Percentiles rank a stretch among this genome's conserved stretches.
These are phyloP conservation scores for Macrolepiota fuliginosa DNA, from an alignment of 768 basidiomycete species.

Conservation along the genomic window DNA sequence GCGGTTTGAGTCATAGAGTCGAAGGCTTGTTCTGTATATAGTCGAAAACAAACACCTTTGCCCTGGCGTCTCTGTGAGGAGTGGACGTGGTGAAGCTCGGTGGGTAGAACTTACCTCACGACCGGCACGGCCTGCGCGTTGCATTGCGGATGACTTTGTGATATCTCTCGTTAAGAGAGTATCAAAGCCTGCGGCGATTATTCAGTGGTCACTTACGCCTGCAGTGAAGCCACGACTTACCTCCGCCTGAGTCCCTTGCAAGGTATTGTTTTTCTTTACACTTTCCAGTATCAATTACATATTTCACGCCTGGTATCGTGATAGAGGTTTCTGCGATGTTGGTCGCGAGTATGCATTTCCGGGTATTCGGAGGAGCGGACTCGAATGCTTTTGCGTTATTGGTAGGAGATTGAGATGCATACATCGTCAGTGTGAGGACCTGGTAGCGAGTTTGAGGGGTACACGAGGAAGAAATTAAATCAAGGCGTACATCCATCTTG, in stretches of 20 bases:
- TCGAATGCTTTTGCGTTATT: constrained; percentile 81
- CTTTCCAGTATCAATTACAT: constrained; percentile 95
- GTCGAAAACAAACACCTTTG: constrained; percentile 82
- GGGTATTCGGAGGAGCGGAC: constrained; percentile 57
- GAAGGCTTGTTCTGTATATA: constrained; percentile 87
- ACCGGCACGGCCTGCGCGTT: constrained; percentile 95
- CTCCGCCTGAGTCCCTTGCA: constrained; percentile 65
- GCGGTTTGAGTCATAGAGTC: constrained; percentile 59
- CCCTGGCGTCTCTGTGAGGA: constrained; percentile 42
- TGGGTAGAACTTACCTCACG: constrained; percentile 61
- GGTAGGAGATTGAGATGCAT: constrained; percentile 76
- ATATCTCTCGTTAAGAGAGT: constrained; percentile 80
- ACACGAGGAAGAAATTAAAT: neutral
- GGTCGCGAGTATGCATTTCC: constrained; percentile 94
- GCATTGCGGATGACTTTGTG: constrained; percentile 87
- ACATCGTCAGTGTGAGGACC: constrained; percentile 81
- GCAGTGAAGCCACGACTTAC: constrained; percentile 27
- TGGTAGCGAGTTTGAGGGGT: constrained; percentile 24
- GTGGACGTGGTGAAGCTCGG: neutral
- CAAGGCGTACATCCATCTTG: constrained; percentile 41
- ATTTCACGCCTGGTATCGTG: constrained; percentile 93
- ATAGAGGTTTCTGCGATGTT: constrained; percentile 99
- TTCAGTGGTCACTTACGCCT: neutral
- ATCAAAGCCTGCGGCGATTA: constrained; percentile 69
- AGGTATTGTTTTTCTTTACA: constrained; percentile 93